phyloP scores from a whole-genome alignment of 768 basidiomycete genomes.

The Lanmaoa rubissima region DNA sequence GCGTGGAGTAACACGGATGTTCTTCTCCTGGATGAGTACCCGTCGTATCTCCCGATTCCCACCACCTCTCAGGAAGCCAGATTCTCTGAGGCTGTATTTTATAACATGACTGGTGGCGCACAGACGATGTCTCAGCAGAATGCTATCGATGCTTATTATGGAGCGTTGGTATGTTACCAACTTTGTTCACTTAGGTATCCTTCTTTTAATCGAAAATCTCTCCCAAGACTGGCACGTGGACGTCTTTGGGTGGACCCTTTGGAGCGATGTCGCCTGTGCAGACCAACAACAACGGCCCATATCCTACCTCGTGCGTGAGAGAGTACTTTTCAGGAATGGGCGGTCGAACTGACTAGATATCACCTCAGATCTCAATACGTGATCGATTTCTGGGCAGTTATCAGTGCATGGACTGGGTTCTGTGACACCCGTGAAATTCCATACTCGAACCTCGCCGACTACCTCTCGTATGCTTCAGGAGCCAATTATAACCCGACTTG shows the following conservation, averaged over 20 bases:
- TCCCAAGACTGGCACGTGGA: constrained; percentile 18
- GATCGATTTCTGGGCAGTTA: constrained; percentile 19
- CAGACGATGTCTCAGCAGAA: constrained; percentile 21
- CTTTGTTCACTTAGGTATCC: neutral
- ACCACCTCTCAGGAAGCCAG: constrained; percentile 11
- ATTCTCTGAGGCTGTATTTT: constrained; percentile 19
- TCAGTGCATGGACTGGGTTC: constrained; percentile 27
- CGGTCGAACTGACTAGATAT: neutral
- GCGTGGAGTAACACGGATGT: constrained; percentile 23
- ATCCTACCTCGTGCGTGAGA: constrained; percentile 18
- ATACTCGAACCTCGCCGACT: constrained; percentile 23
- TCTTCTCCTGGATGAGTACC: constrained; percentile 17
- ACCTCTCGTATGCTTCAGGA: constrained; percentile 22
- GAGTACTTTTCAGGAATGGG: neutral
- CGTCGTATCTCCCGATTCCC: constrained; percentile 1
- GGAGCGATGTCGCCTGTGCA: neutral
- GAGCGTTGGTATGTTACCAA: constrained; percentile 12
- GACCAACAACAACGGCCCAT: constrained; percentile 19
- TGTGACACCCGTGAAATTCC: constrained; percentile 22
- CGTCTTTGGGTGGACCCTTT: constrained; percentile 3
- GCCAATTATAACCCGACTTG: constrained; percentile 17
- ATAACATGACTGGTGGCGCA: constrained; percentile 20
- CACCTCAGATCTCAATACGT: constrained; percentile 16
- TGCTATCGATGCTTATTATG: constrained; percentile 22
- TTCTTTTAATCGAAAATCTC: no score